These are phyloP conservation scores for peach (Prunus persica) DNA, from an alignment of 306 rosid genomes.

Conservation along the genomic window DNA sequence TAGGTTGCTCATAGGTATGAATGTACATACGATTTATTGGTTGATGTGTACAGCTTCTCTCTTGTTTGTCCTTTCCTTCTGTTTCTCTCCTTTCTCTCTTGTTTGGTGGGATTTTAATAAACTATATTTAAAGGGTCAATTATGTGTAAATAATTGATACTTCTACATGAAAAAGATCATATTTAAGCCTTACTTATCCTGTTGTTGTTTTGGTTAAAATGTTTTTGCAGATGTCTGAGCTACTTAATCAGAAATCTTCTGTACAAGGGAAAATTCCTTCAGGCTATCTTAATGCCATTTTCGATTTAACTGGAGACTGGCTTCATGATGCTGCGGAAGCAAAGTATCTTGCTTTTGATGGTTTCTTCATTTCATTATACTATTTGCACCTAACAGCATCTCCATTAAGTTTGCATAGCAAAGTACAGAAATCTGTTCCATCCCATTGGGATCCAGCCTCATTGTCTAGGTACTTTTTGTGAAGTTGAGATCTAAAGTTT, in stretches of 20 bases:
- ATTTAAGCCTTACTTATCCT: slow-evolving; percentile 18
- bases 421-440: slow-evolving; percentile 83
- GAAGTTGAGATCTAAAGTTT: neutral
- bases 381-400: slow-evolving; percentile 76
- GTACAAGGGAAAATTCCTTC: slow-evolving; percentile 93
- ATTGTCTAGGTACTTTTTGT: slow-evolving; percentile 60
- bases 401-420: slow-evolving; percentile 58
- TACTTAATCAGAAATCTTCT: slow-evolving; percentile 78
- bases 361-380: slow-evolving; percentile 77
- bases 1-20: neutral
- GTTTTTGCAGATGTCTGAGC: slow-evolving; percentile 87
- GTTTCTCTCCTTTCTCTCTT: slow-evolving; percentile 1
- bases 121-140: neutral
- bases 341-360: slow-evolving; percentile 83
- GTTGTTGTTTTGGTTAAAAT: slow-evolving; percentile 15
- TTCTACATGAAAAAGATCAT: neutral
- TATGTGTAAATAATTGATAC: neutral
- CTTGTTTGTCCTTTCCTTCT: neutral
- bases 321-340: slow-evolving; percentile 75
- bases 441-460: slow-evolving; percentile 93
- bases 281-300: slow-evolving; percentile 82
- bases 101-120: neutral
- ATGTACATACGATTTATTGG: neutral
- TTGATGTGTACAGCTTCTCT: neutral
- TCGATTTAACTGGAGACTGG: slow-evolving; percentile 86